Evolutionary conservation across 352 stramenopile species (phyloP), one percentile per base, ranked within the genome.

Genomic region (Phytophthora chlamydospora): DNA sequence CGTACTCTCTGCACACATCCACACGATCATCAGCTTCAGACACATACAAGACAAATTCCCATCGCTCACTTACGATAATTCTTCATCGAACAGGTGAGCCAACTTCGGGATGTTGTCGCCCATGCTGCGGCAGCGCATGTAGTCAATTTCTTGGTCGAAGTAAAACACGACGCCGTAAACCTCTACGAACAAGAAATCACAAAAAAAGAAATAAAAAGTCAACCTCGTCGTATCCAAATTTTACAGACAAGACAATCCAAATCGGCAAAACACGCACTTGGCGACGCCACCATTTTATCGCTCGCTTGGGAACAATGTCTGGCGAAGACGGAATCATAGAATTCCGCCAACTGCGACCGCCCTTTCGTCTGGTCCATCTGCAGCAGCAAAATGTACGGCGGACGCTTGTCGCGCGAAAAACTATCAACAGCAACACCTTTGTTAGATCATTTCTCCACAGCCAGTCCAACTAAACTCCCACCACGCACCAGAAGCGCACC

Each of bases 121-220:
- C 43, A 89, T 75, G 60, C 80, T 92, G 27, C 75, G 70, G 29
- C 83, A 92, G 29, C 81, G 80, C 21, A 72, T 83, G 32, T 83
- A 83, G 45, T 88, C 75, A 27, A 89, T 44, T 42, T 76, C 61
- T 29, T 89, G 62, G 19, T 92, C 76, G 33, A 92, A 92, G 53
- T 78, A 89, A 54, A 90, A 75, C 7, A 88, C 70, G 11, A 77
- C 53, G 4, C 79, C 83, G 53, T 82, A 92, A 29, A 90, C 21
- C 46, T 84, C 80, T 92, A 42, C 35, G 50, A n/a, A 59, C 10
- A 17, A 42, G 6, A 3, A 52, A 57, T 4, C 14, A 27, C 17
- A 36, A 29, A 21, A 46, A 19, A 14, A 3, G 7, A 16, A 14
- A n/a, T 19, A 21, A 43, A 12, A 17, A 27, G 1, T 14, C 29